Evolutionary conservation across 192 early-diverging fungal species (phyloP).

Genomic region (Dissophora ornata): DNA sequence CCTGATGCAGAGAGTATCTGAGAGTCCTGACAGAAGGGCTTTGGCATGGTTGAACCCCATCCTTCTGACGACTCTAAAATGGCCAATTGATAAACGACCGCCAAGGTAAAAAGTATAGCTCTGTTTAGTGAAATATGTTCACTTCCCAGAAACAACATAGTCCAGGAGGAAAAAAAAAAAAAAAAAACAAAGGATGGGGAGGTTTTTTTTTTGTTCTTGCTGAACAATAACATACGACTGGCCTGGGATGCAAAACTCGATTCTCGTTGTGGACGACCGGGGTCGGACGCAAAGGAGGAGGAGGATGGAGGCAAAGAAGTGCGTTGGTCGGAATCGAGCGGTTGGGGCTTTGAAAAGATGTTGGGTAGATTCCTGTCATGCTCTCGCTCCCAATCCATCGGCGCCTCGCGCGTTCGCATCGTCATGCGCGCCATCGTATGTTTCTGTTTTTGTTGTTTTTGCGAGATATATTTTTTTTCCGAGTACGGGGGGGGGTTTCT

Average conservation of each 20-base stretch:
- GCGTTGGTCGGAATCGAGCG: neutral
- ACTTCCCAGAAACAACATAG: too few relatives aligned
- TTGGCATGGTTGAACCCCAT: constrained; percentile 1
- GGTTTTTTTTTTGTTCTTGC: too few relatives aligned
- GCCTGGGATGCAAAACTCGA: constrained; percentile 32
- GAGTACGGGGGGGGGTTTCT: neutral
- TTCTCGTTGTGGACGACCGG: constrained; percentile 4
- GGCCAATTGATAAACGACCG: neutral
- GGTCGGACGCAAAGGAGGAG: neutral
- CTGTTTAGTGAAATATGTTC: too few relatives aligned
- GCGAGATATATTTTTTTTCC: neutral
- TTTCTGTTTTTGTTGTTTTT: neutral
- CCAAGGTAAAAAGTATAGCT: too few relatives aligned
- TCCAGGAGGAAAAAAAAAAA: neutral
- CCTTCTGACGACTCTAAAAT: too few relatives aligned
- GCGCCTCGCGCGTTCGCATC: constrained; percentile 40
- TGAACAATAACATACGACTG: constrained; percentile 12
- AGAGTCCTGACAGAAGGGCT: constrained; percentile 33
- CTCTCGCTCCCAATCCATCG: constrained; percentile 53
- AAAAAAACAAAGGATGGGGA: too few relatives aligned
- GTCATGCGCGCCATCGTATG: constrained; percentile 47
- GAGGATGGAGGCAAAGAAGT: neutral
- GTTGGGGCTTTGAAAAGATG: constrained; percentile 31
- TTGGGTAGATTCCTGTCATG: constrained; percentile 34
- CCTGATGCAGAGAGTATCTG: neutral